Base-by-base conservation (phyloP, 495 filamentous ascomycete genomes). In the Parathielavia hyrcaniae region DNA sequence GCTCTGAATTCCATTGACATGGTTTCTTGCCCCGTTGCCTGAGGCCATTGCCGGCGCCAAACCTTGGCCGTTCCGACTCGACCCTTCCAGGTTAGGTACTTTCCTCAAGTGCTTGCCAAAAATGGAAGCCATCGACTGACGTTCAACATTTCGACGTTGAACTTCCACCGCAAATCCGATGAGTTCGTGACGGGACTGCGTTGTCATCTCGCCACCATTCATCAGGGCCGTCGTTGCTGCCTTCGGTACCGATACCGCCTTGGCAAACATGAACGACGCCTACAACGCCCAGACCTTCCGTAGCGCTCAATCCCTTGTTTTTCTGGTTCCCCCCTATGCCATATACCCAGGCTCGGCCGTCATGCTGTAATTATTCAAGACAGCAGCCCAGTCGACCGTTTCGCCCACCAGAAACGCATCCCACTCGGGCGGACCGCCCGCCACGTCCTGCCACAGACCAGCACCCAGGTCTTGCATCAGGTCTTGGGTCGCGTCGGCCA, bases 401-500 rank as follows among this genome's bases (percentile, higher is more conserved):
- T 53, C 36, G 16, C 16, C 23, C 4, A 43, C 10, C 0, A 52
- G 12, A 11, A 41, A 32, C 22, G 34, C 5, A 30, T 41, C n/a
- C 50, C 50, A 53, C 10, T 53, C 50, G 1, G 20, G 14, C 50
- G 38, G 2, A 9, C 32, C 32, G 13, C 23, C 35, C 30, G 53
- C 41, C 1, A 55, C 8, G 17, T 63, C 58, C 16, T 51, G 49
- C 66, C 66, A 68, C 23, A 61, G 16, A 6, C 35, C 22, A 23
- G 17, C 50, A 20, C 36, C 57, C n/a, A 54, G 20, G 30, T 60
- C 57, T 35, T 60, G 50, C 26, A 60, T 50, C 50, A 68, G 34
- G 16, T 66, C 61, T 19, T 64, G 45, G 14, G 63, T 61, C 13
- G 50, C 61, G 46, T 64, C 61, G 16, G 54, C 39, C 22, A 64